Base-by-base conservation (phyloP, 768 basidiomycete species). In the Tricholoma bakamatsutake region DNA sequence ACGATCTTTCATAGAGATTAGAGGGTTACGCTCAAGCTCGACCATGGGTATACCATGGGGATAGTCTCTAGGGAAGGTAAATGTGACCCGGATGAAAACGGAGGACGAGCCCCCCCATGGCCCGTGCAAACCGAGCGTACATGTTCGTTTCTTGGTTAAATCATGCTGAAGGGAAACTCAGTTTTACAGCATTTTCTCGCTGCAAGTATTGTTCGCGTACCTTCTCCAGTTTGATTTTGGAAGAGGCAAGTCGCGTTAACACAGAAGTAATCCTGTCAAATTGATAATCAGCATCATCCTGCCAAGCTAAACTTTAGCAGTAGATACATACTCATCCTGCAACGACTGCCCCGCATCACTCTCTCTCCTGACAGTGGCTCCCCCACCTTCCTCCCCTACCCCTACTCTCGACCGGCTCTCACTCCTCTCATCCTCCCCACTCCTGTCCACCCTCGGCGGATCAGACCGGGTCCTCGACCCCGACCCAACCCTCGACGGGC, bases 41-140 rank as follows among this genome's bases (percentile, higher is more conserved):
- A 98, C 81, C 9, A 76, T 76, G 0, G 91, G 89, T 0, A 79
- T 84, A 17, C 86, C 82, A 9, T 80, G 76, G 0, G 90, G 88
- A 65, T 98, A 98, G 42, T 82, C 81, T 21, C 82, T 77, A 0
- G 96, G 94, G 64, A 98, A 98, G 1, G 82, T 85, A 72, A 97
- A 95, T 1, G 90, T 87, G 27, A 96, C 81, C 0, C 95, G 85
- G 56, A 94, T 84, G 71, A 92, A 94, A 6, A 88, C 88, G 17
- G 85, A 87, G 10, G 85, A 87, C 0, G 80, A 82, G 54, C 87
- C 88, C n/a, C 90, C 92, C 93, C 93, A 95, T 2, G 93, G 93
- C 2, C 91, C 91, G 59, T 91, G 84, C 42, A 98, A 73, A 4
- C 92, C 90, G 47, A 97, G 76, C 1, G 92, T 93, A 61, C 91